Conservation (phyloP, 2,329 filamentous ascomycete genomes). For the Diaporthe vexans region DNA sequence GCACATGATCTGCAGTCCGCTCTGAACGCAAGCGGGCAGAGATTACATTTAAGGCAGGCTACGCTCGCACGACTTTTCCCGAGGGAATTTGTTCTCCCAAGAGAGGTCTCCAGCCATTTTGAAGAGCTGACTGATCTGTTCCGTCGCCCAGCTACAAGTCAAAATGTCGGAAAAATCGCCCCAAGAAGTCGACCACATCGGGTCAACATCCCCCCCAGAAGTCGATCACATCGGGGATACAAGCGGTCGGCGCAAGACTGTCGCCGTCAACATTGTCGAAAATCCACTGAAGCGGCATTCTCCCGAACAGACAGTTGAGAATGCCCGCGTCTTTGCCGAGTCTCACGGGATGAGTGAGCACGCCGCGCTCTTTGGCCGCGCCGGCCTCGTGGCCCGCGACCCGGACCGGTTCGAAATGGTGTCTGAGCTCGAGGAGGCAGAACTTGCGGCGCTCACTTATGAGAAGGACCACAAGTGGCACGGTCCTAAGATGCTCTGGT, state of each 20-base stretch:
- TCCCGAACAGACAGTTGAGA: slow-evolving; percentile 60
- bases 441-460: slow-evolving; percentile 70
- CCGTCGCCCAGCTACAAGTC: background rate
- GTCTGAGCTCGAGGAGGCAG: slow-evolving; percentile 56
- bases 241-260: slow-evolving; percentile 44
- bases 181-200: slow-evolving; percentile 1
- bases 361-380: slow-evolving; percentile 72
- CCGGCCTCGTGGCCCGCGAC: slow-evolving; percentile 81
- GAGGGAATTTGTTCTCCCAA: background rate
- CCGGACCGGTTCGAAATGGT: slow-evolving; percentile 74
- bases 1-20: slow-evolving; percentile 8
- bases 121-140: background rate
- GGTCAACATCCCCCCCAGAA: background rate
- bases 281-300: slow-evolving; percentile 51
- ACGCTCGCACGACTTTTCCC: background rate
- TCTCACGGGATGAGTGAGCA: slow-evolving; percentile 71
- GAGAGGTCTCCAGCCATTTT: background rate
- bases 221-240: slow-evolving; percentile 20
- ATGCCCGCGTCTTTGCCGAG: slow-evolving; percentile 74
- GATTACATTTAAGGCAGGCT: background rate
- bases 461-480: slow-evolving; percentile 79
- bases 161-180: slow-evolving; percentile 22
- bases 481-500: slow-evolving; percentile 72
- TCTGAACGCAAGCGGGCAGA: slow-evolving; percentile 3
- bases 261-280: slow-evolving; percentile 51